phyloP scores from a whole-genome alignment of 345 rosid species.

The Schrenkiella parvula region DNA sequence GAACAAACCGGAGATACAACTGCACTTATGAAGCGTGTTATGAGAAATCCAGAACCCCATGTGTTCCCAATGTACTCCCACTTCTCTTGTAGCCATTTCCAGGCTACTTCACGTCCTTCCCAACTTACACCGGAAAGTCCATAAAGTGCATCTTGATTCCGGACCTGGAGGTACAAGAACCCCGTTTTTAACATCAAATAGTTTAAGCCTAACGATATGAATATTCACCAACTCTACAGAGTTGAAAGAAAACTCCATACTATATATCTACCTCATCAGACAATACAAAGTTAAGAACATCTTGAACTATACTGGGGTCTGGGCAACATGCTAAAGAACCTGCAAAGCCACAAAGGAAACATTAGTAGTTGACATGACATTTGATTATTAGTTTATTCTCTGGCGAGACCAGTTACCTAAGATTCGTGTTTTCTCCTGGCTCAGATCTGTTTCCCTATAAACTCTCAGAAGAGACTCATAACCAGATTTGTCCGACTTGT shows the following conservation, averaged over 20 bases:
- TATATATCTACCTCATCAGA: conserved; percentile 60
- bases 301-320: conserved; percentile 56
- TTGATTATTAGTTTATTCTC: background rate
- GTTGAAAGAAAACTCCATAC: background rate
- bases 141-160: conserved; percentile 76
- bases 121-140: conserved; percentile 60
- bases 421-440: conserved; percentile 96
- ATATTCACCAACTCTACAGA: background rate
- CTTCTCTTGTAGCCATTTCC: conserved; percentile 86
- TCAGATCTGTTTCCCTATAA: conserved; percentile 89
- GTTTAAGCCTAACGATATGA: background rate
- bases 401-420: conserved; percentile 42
- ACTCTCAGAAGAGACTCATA: conserved; percentile 75
- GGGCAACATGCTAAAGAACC: conserved; percentile 74
- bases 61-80: conserved; percentile 69
- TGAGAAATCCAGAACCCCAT: conserved; percentile 70
- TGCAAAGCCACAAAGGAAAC: conserved; percentile 23
- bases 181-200: background rate
- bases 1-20: conserved; percentile 73
- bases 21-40: conserved; percentile 65
- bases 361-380: background rate
- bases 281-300: conserved; percentile 69
- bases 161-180: conserved; percentile 50
- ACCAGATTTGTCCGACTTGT: conserved; percentile 52
- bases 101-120: conserved; percentile 93